Base-by-base conservation (phyloP, 2,329 filamentous ascomycete genomes). In the Lasiodiplodia sp. region DNA sequence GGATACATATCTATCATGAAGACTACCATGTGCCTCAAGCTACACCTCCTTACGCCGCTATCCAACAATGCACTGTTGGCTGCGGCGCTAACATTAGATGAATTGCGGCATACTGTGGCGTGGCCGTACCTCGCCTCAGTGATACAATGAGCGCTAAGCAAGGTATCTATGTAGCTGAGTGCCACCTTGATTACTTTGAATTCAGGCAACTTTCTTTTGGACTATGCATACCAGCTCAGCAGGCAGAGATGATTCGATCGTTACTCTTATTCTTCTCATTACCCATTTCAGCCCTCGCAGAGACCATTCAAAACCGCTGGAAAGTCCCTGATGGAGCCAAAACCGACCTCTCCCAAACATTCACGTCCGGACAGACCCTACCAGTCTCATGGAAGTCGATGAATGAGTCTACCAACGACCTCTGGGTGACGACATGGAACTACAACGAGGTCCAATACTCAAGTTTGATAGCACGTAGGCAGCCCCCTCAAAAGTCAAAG, bases 391-490 rank as follows among this genome's bases (percentile, higher is more conserved):
- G 53, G 53, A 16, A 56, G n/a, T 11, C 28, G 8, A 3, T 57
- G n/a, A 40, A 57, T 40, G 18, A 2, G 2, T 44, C 56, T 16
- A 28, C 18, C 1, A 16, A 44, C 21, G 37, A 58, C 11, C 34
- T 44, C 7, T 38, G 55, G 55, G 34, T 44, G 7, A 58, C 37
- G 12, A 25, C 56, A 3, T 58, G 25, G 37, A 58, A 58, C 37
- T 58, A 58, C 56, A 40, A 58, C 16, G 34, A 58, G 23, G 34
- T 44, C 34, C 56, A 58, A 23, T 38, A 44, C 3, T 44, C 56
- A 16, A 25, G 21, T 18, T 14, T 58, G 21, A 10, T 28, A 10
- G 12, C 56, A 40, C 7, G 34, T 44, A 58, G 2, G 56, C 40
- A 8, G 16, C 40, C 16, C 7, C 16, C 11, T 47, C 18, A 8